Evolutionary conservation across 164 flowering plant species (phyloP).

Genomic region (Protea cynaroides): DNA sequence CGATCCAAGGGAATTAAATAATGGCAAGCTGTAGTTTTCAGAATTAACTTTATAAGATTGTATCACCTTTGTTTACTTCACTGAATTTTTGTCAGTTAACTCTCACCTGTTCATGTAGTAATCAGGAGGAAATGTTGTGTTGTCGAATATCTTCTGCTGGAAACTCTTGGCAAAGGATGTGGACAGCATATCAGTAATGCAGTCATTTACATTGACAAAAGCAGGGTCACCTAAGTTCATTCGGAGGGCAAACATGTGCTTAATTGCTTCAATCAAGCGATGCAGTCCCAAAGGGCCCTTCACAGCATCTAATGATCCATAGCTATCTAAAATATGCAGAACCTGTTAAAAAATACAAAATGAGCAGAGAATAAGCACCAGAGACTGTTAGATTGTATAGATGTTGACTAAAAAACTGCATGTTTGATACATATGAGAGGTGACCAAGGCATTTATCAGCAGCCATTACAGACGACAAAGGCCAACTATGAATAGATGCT

Average conservation of each 20-base stretch:
- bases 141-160: constrained; percentile 59
- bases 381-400: no score
- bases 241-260: constrained; percentile 81
- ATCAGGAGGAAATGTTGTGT: constrained; percentile 76
- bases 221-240: constrained; percentile 92
- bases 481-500: no score
- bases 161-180: constrained; percentile 49
- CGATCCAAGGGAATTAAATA: no score
- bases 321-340: constrained; percentile 67
- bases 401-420: no score
- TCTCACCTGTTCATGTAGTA: constrained; percentile 65
- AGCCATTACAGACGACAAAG: no score
- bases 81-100: background rate
- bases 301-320: constrained; percentile 44
- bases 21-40: no score
- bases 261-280: constrained; percentile 75
- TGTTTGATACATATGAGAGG: no score
- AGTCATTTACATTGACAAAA: constrained; percentile 42
- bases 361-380: background rate
- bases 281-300: constrained; percentile 67
- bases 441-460: no score
- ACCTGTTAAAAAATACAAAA: constrained; percentile 36
- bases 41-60: no score
- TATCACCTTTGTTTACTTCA: no score
- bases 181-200: constrained; percentile 63